phyloP scores from a whole-genome alignment of 2,329 filamentous ascomycete species.

The Ophiostoma quercus region DNA sequence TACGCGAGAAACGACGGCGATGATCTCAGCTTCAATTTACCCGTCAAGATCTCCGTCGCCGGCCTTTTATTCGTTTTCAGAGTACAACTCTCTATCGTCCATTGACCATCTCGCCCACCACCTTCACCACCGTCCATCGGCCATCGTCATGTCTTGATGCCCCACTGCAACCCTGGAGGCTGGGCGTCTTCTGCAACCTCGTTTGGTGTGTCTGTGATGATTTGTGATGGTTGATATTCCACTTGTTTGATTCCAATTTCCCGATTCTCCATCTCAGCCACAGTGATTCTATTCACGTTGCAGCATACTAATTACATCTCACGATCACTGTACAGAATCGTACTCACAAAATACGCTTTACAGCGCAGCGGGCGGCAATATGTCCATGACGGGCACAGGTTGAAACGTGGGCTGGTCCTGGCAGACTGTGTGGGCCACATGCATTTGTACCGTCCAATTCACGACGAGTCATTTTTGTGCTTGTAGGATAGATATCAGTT shows the following conservation, averaged over 20 bases:
- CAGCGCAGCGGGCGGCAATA: constrained; percentile 15
- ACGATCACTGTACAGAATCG: background rate
- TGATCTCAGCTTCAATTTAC: constrained; percentile 1
- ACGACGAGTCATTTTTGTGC: constrained; percentile 16
- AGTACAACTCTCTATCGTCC: background rate
- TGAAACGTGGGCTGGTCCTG: constrained; percentile 15
- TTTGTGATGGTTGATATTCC: background rate
- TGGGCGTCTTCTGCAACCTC: constrained; percentile 8
- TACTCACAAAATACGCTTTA: background rate
- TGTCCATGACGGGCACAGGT: constrained; percentile 7
- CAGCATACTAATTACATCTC: background rate
- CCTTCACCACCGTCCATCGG: background rate
- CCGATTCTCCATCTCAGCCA: background rate
- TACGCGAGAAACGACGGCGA: background rate
- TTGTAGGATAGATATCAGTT: background rate
- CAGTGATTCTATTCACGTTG: background rate
- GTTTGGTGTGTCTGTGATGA: background rate
- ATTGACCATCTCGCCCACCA: background rate
- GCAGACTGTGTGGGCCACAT: background rate
- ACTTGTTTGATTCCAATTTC: background rate
- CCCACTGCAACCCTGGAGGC: constrained; percentile 12
- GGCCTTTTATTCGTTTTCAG: background rate
- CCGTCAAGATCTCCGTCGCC: background rate
- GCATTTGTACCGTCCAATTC: background rate
- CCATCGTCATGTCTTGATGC: constrained; percentile 12